Evolutionary conservation across 495 filamentous ascomycete species (phyloP), one percentile per base, ranked within the genome.

Genomic region (Penicillium herquei): DNA sequence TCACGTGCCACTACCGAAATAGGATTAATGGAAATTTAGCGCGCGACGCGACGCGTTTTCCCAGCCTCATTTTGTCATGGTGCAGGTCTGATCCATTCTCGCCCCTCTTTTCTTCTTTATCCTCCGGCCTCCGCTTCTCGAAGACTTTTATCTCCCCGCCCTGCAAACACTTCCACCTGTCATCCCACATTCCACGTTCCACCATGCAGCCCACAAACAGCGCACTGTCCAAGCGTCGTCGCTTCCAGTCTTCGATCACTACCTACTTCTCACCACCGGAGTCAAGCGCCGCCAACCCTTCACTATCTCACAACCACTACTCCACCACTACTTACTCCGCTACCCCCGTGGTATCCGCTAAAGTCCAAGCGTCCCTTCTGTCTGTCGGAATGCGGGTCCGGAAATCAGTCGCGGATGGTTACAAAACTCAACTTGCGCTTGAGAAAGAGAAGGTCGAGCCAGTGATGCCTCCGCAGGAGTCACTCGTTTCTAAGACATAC

Each of bases 361-460:
- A 74, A 17, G 79, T 96, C 18, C 90, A 94, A 68, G 77, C 90
- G 13, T 87, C 86, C 13, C 85, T 97, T 12, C 77, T 96, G 4
- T 87, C 79, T 55, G 92, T 98, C 50, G 93, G 93, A 59, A 95
- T 96, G 90, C 85, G 92, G 34, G 82, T 98, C 49, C 87, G 93
- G 56, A 96, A 98, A 71, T 86, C 87, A 9, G 85, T 98, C 3
- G 88, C 90, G 0, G 91, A 96, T 54, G 93, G 93, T 49, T 96
- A 96, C 76, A 95, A 93, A 74, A 93, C 89, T 11, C 64, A 76
- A 53, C 57, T 54, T 54, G 56, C 55, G 30, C 60, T 68, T 62
- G 56, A 70, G 53, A 58, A 74, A 61, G 39, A 33, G n/a, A 37
- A 54, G 54, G 62, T 34, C 58, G 59, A 54, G 57, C 57, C 52